Evolutionary conservation across 2,329 filamentous ascomycete species (phyloP), one percentile per base, ranked within the genome.

Genomic region (Celoporthe dispersa): DNA sequence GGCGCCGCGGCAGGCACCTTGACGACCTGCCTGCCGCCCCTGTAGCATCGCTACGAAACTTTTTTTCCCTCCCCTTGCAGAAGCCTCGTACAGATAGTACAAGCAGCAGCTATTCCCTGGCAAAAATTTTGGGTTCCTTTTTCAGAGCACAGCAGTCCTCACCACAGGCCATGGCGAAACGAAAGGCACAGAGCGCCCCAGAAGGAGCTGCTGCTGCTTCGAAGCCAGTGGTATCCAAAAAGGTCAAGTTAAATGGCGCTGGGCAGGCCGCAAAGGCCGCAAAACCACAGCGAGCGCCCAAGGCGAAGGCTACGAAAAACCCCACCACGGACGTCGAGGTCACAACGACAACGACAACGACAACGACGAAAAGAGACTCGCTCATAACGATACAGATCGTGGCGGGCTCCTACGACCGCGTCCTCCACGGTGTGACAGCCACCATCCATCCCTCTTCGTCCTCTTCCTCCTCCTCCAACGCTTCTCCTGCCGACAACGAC

Each of bases 391-490:
- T 98, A 70, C 96, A 98, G 80, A 91, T 99, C 74, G 87, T 98
- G 71, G 91, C 94, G 8, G 96, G 96, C 63, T 98, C 94, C 67
- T 99, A 99, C 82, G 96, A 99, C 78, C 89, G 94, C 73, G 90
- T 97, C 64, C 87, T 99, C 28, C 96, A 99, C 80, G 96, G 96
- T 71, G 86, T 98, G 76, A 93, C 92, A 9, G 94, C 92, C n/a
- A 89, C 89, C 1, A 84, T 97, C 66, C 84, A 86, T 33, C 78
- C 76, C 73, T 77, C 73, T 64, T 71, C 68, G 55, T 75, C 68
- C 12, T 63, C 57, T 39, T 28, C 66, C n/a, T 41, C 64, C 8
- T 11, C 64, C 53, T 44, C 53, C 37, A 2, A 48, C 16, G 16
- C 8, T 48, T 16, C 14, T 60, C 57, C 31, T 31, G 9, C 25